Evolutionary conservation across 371 early-diverging fungal species (phyloP), one percentile per base, ranked within the genome.

Genomic region (Mucor indicus): DNA sequence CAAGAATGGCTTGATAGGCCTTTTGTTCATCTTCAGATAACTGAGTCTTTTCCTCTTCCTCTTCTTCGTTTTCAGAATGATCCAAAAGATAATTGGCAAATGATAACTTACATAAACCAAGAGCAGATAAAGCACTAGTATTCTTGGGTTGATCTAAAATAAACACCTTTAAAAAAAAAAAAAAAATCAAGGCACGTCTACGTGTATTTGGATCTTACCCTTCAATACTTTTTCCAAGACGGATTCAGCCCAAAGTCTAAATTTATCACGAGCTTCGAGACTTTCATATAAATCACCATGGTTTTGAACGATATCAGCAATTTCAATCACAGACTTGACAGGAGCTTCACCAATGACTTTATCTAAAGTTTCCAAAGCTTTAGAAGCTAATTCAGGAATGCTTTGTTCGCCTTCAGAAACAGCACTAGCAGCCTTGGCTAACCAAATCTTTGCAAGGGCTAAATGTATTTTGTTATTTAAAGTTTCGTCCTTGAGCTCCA

Each of bases 71-170:
- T 10, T 49, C 59, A 27, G 63, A 55, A 9, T 59, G 55, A 20
- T 70, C 77, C 15, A 76, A 45, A 60, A 67, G 68, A 21, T 58
- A 72, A 17, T 70, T 66, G 22, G 61, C 73, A 35, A 62, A 17
- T 0, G 69, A 57, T n/a, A 72, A 57, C 32, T 69, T 54, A 29
- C 62, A 57, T 6, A 57, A 41, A 33, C 71, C 76, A 25, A 72
- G 41, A 29, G 51, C 68, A 16, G 60, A 51, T 11, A 67, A 45
- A 11, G 71, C 73, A 16, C 46, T 42, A 8, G 62, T 50, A 46
- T 72, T 55, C 2, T 50, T 48, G 19, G 67, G 54, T n/a, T 67
- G n/a, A n/a, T n/a, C n/a, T n/a, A n/a, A n/a, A n/a, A n/a, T n/a
- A n/a, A n/a, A n/a, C 62, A 15, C 65, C 74, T 69, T 9, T 33